Conservation (phyloP, 177 flowering plant genomes). For the Tripterygium wilfordii region DNA sequence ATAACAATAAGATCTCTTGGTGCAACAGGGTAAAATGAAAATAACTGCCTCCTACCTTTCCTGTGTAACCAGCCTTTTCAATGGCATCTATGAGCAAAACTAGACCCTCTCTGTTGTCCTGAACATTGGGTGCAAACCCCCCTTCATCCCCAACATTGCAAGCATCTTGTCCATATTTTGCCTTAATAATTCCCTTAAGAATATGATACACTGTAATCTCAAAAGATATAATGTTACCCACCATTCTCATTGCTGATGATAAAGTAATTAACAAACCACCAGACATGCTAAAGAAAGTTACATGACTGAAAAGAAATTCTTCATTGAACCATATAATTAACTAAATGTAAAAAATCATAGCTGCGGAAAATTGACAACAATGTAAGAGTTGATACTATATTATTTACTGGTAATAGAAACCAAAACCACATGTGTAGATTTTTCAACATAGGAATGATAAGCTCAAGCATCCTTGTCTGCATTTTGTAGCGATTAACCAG, state of each 20-base stretch:
- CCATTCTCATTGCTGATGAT: background rate
- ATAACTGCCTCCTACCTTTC: slow-evolving; percentile 50
- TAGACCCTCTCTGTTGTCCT: slow-evolving; percentile 91
- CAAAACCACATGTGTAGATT: background rate
- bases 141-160: slow-evolving; percentile 99
- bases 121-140: slow-evolving; percentile 97
- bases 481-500: too few relatives aligned
- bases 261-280: background rate
- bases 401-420: too few relatives aligned
- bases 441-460: too few relatives aligned
- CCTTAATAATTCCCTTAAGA: slow-evolving; percentile 83
- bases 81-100: slow-evolving; percentile 87
- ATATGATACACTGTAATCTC: slow-evolving; percentile 66
- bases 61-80: slow-evolving; percentile 95
- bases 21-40: background rate
- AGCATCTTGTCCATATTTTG: slow-evolving; percentile 96
- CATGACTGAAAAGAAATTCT: too few relatives aligned
- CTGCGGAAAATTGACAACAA: background rate
- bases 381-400: background rate
- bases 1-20: slow-evolving; percentile 1
- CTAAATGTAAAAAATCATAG: background rate
- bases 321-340: too few relatives aligned
- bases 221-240: background rate
- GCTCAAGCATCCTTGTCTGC: too few relatives aligned
- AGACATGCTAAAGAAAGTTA: background rate